Base-by-base conservation (phyloP, 441 rosid genomes). In the Bocquillonia castaneifolia region DNA sequence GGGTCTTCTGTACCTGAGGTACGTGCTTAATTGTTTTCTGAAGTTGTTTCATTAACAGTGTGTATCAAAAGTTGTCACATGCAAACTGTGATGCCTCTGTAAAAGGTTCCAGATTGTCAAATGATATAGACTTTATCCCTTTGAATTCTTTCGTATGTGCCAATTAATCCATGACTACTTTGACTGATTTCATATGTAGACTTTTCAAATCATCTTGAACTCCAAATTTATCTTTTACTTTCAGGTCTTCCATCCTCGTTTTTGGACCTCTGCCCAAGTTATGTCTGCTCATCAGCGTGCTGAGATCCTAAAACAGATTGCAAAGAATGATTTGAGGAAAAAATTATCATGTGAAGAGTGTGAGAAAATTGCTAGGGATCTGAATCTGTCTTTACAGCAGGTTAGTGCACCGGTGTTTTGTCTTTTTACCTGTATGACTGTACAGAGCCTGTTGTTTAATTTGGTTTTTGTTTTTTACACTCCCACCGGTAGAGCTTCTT, bases 1-100 rank as follows among this genome's bases (percentile, higher is more conserved):
- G 98, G 98, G 72, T 88, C 97, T 69, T 82, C 84, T 74, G 98
- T 92, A 77, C 92, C 84, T 64, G 94, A 92, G 91, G 99, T 94
- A 82, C 73, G 75, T 65, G 55, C 76, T 72, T 74, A 44, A 47
- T 62, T 69, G 22, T 77, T n/a, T 67, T 55, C 17, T 47, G 15
- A 55, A 36, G 54, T 70, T 56, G 32, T 20, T 50, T 68, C 64
- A 13, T 3, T 23, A 1, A 7, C 39, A 28, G 18, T 17, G 53
- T 44, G 22, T 48, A 28, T 48, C 48, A 66, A 28, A 67, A 36
- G 51, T 64, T 63, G 42, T 54, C 67, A 60, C 17, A 31, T 15
- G 23, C 48, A 48, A 37, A 51, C n/a, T 39, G 15, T 29, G 47
- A n/a, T 60, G 6, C 48, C 50, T 42, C 66, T 37, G 53, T 15